Conservation (phyloP, 139 green algal species). For the Cymbomonas tetramitiformis region DNA sequence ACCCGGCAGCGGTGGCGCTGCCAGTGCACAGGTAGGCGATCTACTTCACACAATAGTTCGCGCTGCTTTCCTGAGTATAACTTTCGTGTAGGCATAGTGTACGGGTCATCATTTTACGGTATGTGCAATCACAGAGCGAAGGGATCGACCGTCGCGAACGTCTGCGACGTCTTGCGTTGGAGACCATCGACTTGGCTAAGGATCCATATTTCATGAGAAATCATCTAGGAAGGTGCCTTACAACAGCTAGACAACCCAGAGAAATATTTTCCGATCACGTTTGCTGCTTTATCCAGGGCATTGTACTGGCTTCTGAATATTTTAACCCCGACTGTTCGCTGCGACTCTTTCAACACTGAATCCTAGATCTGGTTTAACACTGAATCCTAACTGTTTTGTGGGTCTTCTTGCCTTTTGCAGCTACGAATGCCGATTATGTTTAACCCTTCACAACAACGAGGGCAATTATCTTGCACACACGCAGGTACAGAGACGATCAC, state of each 20-base stretch:
- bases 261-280: too few relatives aligned
- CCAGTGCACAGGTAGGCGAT: too few relatives aligned
- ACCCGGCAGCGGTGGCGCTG: conserved; percentile 1
- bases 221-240: conserved; percentile 63
- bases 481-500: too few relatives aligned
- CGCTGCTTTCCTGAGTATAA: too few relatives aligned
- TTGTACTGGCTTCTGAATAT: too few relatives aligned
- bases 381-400: not conserved
- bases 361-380: too few relatives aligned
- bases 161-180: conserved; percentile 81
- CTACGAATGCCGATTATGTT: conserved; percentile 92
- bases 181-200: conserved; percentile 95
- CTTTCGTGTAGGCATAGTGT: too few relatives aligned
- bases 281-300: too few relatives aligned
- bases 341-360: too few relatives aligned
- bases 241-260: too few relatives aligned
- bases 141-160: conserved; percentile 79
- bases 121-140: conserved; percentile 31
- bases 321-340: too few relatives aligned
- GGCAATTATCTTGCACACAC: conserved; percentile 98
- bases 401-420: conserved; percentile 23
- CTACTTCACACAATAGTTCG: too few relatives aligned
- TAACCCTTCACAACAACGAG: conserved; percentile 97
- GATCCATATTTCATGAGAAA: conserved; percentile 99
- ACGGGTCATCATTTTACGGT: not conserved